Base-by-base conservation (phyloP, 1,139 yeast genomes). In the Sugiyamaella castrensis region DNA sequence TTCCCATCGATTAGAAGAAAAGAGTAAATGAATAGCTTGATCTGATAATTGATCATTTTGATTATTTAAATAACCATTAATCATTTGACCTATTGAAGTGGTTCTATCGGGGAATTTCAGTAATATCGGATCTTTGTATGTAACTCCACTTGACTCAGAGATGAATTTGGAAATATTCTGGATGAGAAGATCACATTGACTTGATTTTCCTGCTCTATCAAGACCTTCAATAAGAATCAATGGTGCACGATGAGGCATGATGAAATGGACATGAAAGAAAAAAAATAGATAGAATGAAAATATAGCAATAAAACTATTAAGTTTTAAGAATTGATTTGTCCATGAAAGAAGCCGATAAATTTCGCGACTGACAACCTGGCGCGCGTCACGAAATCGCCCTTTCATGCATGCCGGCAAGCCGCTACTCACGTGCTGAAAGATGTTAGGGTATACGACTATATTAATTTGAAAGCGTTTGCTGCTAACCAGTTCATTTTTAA, bases 1-100 rank as follows among this genome's bases (percentile, higher is more conserved):
- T 67, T 92, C 98, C 98, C 98, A 94, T 56, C 99, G 70, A 63
- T 94, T 94, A 1, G 98, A 97, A 59, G 91, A 82, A 66, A 94
- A 94, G 35, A 94, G 71, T 37, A 94, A 72, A 67, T 94, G 99
- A 9, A 89, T 83, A 0, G 96, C 74, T 65, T 88, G 84, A 61
- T 66, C 70, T 27, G 63, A 57, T 34, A 88, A 66, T 10, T 68
- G 54, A 27, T 71, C 76, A 10, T 48, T 34, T 5, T 50, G 37
- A 29, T 47, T 49, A 2, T 80, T 76, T 37, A 94, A 73, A 64
- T 91, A 92, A 49, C 74, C 68, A 66, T 92, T 80, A 61, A 94
- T 89, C 57, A 91, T 70, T 52, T 75, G 62, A 1, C 99, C 99
- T 43, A 89, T 83, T 5, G 76, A 74, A 0, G 98, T 94, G 2